Evolutionary conservation across 2,329 filamentous ascomycete genomes (phyloP), one percentile per base, ranked within the genome.

Genomic region (Ceratocystis papillata): DNA sequence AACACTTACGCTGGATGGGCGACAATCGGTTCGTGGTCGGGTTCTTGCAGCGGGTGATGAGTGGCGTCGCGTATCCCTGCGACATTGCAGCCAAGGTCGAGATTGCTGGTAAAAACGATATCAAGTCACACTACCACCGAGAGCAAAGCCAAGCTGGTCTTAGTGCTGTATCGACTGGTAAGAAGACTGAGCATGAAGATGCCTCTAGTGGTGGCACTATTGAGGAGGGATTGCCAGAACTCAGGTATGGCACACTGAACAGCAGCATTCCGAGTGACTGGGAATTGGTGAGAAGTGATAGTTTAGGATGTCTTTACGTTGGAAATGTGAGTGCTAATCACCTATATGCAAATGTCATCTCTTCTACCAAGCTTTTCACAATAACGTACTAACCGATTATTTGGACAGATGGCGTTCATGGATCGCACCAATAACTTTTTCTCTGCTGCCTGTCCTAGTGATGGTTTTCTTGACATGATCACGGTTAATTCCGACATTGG

Each of bases 1-100:
- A 99, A 72, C 79, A 95, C 72, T 77, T 97, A 69, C 86, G 94
- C 55, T 97, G 93, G 92, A 92, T 99, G 87, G 94, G 94, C 20
- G 82, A 83, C 61, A 81, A 85, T 37, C 84, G 94, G 65, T 99
- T 99, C 72, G 91, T 89, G 0, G 87, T 87, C 72, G 94, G 94
- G 5, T 85, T 96, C 69, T 73, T 95, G n/a, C 80, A 86, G 69
- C 84, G 92, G 30, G 79, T 96, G 20, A 78, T 95, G 59, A 81
- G 83, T 65, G 87, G 89, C 73, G 89, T 84, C 41, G 80, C 88
- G 25, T 97, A 96, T 73, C 94, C 94, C 0, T 95, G 90, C 73
- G 91, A 97, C 71, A 78, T 97, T 67, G 88, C 91, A 6, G 79
- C 96, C 70, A 93, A 94, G 74, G 83, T 93, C 10, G 91, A 89